phyloP scores from a whole-genome alignment of 75 land plant genomes.

The Pinus taeda region DNA sequence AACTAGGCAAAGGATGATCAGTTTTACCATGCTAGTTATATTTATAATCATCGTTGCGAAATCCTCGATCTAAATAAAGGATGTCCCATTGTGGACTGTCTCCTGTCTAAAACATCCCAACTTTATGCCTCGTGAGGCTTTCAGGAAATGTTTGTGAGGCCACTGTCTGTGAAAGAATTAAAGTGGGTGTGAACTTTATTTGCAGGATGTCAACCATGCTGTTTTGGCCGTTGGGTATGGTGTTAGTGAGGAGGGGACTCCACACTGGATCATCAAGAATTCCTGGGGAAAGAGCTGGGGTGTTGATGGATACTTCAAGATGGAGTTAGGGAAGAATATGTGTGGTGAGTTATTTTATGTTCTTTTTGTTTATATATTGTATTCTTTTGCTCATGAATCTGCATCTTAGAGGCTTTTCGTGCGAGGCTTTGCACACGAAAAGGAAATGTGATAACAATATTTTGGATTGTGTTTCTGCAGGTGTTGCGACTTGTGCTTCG shows the following conservation, averaged over 20 bases:
- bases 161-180: background rate
- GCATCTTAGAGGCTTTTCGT: too few species aligned
- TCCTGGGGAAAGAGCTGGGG: conserved; percentile 40
- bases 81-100: too few species aligned
- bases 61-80: too few species aligned
- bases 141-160: background rate
- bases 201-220: conserved; percentile 78
- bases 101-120: background rate
- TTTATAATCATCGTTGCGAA: too few species aligned
- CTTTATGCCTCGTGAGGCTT: background rate
- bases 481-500: too few species aligned
- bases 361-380: too few species aligned
- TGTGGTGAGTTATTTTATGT: conserved; percentile 68
- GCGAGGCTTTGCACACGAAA: too few species aligned
- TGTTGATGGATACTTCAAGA: conserved; percentile 22
- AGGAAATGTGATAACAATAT: too few species aligned
- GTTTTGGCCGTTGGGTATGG: conserved; percentile 35
- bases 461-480: too few species aligned
- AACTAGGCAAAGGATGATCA: too few species aligned
- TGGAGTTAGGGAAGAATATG: conserved; percentile 79
- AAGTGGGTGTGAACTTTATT: background rate
- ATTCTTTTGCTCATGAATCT: too few species aligned
- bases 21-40: too few species aligned
- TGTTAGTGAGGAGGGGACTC: conserved; percentile 7
- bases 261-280: conserved; percentile 33